Evolutionary conservation across 805 yeast species (phyloP), one percentile per base, ranked within the genome.

Genomic region (Starmerella riodocensis): DNA sequence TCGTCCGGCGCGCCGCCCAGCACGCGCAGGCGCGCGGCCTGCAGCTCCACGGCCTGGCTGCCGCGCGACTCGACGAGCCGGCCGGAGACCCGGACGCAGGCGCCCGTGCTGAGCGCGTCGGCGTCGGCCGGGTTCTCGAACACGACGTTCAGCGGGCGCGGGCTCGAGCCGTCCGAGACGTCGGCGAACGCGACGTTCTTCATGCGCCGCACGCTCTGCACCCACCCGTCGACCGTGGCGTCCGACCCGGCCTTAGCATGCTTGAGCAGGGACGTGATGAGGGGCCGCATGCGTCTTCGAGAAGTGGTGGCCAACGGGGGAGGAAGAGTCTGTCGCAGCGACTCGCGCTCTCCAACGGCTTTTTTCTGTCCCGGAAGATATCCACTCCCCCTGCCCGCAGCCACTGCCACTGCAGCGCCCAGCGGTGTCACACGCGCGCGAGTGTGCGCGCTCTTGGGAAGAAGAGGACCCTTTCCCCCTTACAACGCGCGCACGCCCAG

Each of bases 121-220:
- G 55, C 50, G 34, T 43, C 28, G 3, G 38, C 45, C 1, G 60
- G 57, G 17, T 41, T 32, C 14, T 49, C 50, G 65, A 67, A 58
- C 4, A 76, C 58, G 0, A 76, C 74, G 41, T 83, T 69, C 41
- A 86, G 54, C 13, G 70, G 65, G 22, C 61, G 46, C 24, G 67
- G 61, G 2, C 71, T 62, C 0, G 91, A 68, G 1, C 97, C 97
- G 56, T 91, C 97, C 2, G 70, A 60, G 9, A 91, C 48, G 52
- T 84, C 94, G 4, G 85, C 62, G 57, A 91, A 91, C 0, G 84
- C 79, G 4, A 81, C 67, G 39, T 76, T 78, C 54, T 85, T 85
- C 54, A 84, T 70, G 7, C 67, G 58, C 36, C 95, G 69, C 2
- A 83, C 71, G 0, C 85, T 69, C 39, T 73, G 73, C 18, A 91